Evolutionary conservation across 208 protist genomes (phyloP).

Genomic region (Angomonas ambiguus): DNA sequence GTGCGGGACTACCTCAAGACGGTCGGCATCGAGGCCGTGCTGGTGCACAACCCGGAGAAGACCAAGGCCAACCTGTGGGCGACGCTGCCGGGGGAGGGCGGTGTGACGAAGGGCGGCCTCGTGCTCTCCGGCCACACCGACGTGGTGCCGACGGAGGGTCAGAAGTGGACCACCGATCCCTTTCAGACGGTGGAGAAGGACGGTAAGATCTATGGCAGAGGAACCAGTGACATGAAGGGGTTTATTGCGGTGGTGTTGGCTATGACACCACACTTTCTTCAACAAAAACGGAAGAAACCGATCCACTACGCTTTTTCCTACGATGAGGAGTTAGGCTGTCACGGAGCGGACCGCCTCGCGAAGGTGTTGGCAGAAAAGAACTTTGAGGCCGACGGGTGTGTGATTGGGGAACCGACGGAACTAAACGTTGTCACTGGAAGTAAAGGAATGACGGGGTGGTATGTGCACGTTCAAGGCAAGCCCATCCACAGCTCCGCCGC

Average conservation of each 20-base stretch:
- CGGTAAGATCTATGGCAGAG: constrained; percentile 12
- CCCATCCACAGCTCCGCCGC: constrained; percentile 44
- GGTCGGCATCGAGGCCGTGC: constrained; percentile 32
- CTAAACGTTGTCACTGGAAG: constrained; percentile 27
- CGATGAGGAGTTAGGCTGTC: constrained; percentile 20
- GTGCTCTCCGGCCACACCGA: constrained; percentile 61
- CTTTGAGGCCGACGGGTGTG: constrained; percentile 37
- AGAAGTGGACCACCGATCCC: constrained; percentile 58
- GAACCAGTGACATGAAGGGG: constrained; percentile 43
- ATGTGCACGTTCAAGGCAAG: constrained; percentile 35
- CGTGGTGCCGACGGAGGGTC: constrained; percentile 65
- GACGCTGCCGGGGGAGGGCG: constrained; percentile 40
- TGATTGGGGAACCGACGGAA: constrained; percentile 35
- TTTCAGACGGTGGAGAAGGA: constrained; percentile 28
- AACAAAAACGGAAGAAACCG: constrained; percentile 25
- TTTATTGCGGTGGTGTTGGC: constrained; percentile 38
- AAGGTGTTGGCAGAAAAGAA: not conserved
- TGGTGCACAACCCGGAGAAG: constrained; percentile 29
- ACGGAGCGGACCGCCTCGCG: not conserved
- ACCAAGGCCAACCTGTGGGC: constrained; percentile 55
- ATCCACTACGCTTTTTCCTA: constrained; percentile 36
- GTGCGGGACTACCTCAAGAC: constrained; percentile 30
- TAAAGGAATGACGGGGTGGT: constrained; percentile 25
- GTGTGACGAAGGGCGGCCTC: constrained; percentile 45
- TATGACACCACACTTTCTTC: constrained; percentile 24